phyloP scores from a whole-genome alignment of 2,329 filamentous ascomycete species.

The Aureobasidium vineae region DNA sequence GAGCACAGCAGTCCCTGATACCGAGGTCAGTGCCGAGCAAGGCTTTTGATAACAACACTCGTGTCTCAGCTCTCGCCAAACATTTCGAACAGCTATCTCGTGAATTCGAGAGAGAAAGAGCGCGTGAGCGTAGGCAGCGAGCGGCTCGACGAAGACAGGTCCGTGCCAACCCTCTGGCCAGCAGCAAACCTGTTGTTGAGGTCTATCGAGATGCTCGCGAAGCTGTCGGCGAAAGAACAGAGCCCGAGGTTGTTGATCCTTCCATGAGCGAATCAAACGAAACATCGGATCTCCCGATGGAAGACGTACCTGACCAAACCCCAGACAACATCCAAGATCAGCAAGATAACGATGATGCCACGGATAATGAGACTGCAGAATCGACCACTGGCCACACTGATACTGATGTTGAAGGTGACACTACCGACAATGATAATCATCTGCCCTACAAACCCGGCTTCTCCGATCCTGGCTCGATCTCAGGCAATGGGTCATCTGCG shows the following conservation, averaged over 20 bases:
- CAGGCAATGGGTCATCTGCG: constrained; percentile 54
- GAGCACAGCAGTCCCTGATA: constrained; percentile 68
- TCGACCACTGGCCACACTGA: constrained; percentile 41
- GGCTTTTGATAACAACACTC: constrained; percentile 56
- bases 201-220: constrained; percentile 93
- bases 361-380: constrained; percentile 34
- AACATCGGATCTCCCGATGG: constrained; percentile 12
- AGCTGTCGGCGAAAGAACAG: constrained; percentile 58
- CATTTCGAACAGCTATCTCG: constrained; percentile 96
- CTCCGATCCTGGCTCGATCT: constrained; percentile 35
- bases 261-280: neutral
- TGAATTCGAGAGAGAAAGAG: constrained; percentile 92
- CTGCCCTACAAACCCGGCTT: constrained; percentile 58
- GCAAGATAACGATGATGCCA: constrained; percentile 30
- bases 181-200: constrained; percentile 93
- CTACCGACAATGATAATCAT: constrained; percentile 70
- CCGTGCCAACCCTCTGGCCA: constrained; percentile 81
- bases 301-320: constrained; percentile 19
- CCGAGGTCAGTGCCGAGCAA: constrained; percentile 75
- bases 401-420: constrained; percentile 53
- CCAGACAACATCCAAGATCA: constrained; percentile 3
- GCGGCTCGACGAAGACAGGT: constrained; percentile 74
- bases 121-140: constrained; percentile 77
- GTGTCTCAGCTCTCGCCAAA: constrained; percentile 86
- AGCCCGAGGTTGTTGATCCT: constrained; percentile 4